Evolutionary conservation across 768 basidiomycete genomes (phyloP), one percentile per base, ranked within the genome.

Genomic region (Russula griseocarnosa): DNA sequence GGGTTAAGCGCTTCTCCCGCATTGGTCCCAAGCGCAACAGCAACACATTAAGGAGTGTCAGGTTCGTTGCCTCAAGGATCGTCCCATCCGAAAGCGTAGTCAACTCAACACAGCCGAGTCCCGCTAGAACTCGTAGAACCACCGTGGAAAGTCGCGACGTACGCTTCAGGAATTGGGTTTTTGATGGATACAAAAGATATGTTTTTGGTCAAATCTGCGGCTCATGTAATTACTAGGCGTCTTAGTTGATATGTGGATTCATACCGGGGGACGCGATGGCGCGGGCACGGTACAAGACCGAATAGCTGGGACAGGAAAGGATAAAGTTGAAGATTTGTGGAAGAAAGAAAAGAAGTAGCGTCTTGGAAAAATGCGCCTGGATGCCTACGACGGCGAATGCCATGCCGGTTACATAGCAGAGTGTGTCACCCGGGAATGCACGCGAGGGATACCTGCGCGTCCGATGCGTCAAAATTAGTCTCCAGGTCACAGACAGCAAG

Each of bases 301-400:
- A 98, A 98, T 3, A 99, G 77, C 72, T 99, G 97, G 13, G 97
- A 69, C 88, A 91, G 14, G 94, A 96, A 44, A 98, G 79, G 55
- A 98, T 60, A 72, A 99, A 99, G 74, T 99, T 99, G 84, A 98
- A 94, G 66, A 97, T 89, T 73, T 99, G 97, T 5, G 97, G 97
- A 54, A 99, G 82, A 78, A 98, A 98, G 80, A 99, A 98, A 28
- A 98, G 78, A 62, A 98, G 81, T 10, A 99, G 78, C 0, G 97
- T 99, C 76, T 99, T 99, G 58, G 92, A 93, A 75, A 94, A 98
- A 74, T 99, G 97, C 0, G 90, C 94, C 71, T 97, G 92, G 66
- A 99, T 98, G 26, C 94, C 95, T 36, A 96, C 94, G 10, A 97
- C 95, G 0, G 97, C 89, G 73, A 99, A 98, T 5, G 97, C 93